Percentiles rank a stretch among this genome's conserved stretches.
phyloP scores from a whole-genome alignment of 441 rosid genomes.

The Theobroma grandiflorum region DNA sequence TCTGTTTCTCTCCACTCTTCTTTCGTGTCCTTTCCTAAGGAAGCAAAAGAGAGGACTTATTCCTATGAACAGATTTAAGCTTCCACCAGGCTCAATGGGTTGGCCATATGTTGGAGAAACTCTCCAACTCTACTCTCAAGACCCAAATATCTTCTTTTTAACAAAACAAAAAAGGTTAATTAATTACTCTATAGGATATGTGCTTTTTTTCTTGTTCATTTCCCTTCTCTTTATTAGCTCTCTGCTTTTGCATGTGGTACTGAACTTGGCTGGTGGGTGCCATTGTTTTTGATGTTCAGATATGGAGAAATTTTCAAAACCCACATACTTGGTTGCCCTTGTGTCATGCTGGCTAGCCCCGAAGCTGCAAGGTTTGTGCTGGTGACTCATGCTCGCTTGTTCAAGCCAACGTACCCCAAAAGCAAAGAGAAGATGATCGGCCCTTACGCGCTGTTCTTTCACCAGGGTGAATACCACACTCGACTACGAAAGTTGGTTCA shows the following conservation, averaged over 20 bases:
- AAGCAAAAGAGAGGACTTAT: slow-evolving; percentile 28
- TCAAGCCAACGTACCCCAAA: slow-evolving; percentile 93
- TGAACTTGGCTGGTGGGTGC: slow-evolving; percentile 5
- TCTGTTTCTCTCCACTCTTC: slow-evolving; percentile 47
- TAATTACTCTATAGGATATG: not conserved
- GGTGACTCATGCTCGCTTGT: slow-evolving; percentile 80
- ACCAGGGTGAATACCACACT: slow-evolving; percentile 80
- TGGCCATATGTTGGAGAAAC: slow-evolving; percentile 93
- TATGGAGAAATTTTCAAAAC: slow-evolving; percentile 92
- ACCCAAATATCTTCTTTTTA: slow-evolving; percentile 82
- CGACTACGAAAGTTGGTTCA: slow-evolving; percentile 79
- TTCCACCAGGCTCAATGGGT: slow-evolving; percentile 94
- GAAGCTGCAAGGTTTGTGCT: slow-evolving; percentile 88
- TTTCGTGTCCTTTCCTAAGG: slow-evolving; percentile 38
- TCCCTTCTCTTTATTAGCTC: not conserved
- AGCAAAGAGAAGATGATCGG: slow-evolving; percentile 93
- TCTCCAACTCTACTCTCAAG: slow-evolving; percentile 79
- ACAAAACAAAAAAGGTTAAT: slow-evolving; percentile 68
- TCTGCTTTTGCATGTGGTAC: slow-evolving; percentile 17
- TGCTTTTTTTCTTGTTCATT: not conserved
- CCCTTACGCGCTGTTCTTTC: slow-evolving; percentile 82
- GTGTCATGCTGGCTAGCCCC: slow-evolving; percentile 85
- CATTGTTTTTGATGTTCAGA: slow-evolving; percentile 40
- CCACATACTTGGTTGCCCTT: slow-evolving; percentile 83
- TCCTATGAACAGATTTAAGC: slow-evolving; percentile 41